Base-by-base conservation (phyloP, 2,329 filamentous ascomycete genomes). In the Microdochium trichocladiopsis region DNA sequence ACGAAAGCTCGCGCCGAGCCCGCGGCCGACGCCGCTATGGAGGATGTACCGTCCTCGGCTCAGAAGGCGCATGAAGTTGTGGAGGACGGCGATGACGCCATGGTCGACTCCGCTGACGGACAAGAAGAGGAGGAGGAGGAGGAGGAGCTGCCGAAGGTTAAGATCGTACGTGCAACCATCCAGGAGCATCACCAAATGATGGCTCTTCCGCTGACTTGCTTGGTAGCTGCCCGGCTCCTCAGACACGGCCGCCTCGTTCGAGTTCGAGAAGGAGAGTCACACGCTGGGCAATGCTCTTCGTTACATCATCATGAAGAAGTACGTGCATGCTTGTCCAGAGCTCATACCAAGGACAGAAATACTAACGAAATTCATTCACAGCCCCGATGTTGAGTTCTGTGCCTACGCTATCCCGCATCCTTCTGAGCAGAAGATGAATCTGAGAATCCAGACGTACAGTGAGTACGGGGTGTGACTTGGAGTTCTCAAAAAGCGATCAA, bases 261-360 rank as follows among this genome's bases (percentile, higher is more conserved):
- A 97, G 67, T 95, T 99, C 63, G 83, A 88, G 55, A 86, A 90
- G 47, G 94, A 99, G 73, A 91, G 95, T 45, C 94, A 99, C 71
- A 99, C 94, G 1, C 76, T 99, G 50, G 94, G 94, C 25, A 99
- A 99, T 70, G 90, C 92, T 10, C 73, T 99, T 61, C 82, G 94
- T 64, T 97, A 92, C 67, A 87, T 96, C 57, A 95, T 99, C 63
- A 96, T 96, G 89, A 97, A 97, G 74, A 99, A 99, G 93, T 96
- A 75, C 4, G 21, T 22, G 12, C 41, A 58, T 83, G 66, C 48
- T 25, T 50, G 8, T 41, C 41, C 21, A 24, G 41, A n/a, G 14
- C 48, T 33, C 4, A 21, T 14, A 25, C 9, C n/a, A 22, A 45
- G 25, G 22, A 4, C n/a, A 16, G 48, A 10, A n/a, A 47, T 50